phyloP scores from a whole-genome alignment of 176 grass and related monocot species.

The Miscanthus lutarioriparius region DNA sequence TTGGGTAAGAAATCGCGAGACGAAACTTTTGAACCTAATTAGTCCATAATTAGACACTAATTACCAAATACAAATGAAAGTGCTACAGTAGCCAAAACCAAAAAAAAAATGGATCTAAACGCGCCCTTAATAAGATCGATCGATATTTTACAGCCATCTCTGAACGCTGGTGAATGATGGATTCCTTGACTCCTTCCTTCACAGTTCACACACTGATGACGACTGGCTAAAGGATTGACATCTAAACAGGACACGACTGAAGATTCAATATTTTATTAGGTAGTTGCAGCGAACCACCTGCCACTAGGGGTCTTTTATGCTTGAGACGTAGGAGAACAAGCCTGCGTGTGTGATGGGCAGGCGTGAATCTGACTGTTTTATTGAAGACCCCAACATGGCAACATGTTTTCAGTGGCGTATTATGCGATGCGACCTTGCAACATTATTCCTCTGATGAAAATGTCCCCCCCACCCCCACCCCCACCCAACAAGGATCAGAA shows the following conservation, averaged over 20 bases:
- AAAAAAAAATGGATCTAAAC: too few relatives aligned
- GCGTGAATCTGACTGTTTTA: not conserved
- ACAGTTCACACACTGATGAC: not conserved
- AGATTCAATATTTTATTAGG: slow-evolving; percentile 4
- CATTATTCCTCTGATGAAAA: not conserved
- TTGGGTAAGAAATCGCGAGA: too few relatives aligned
- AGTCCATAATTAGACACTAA: too few relatives aligned
- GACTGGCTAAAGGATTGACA: not conserved
- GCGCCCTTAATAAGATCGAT: not conserved
- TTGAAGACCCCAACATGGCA: not conserved
- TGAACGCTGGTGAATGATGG: not conserved
- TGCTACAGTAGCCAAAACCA: too few relatives aligned
- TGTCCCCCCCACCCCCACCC: too few relatives aligned
- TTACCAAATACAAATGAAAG: too few relatives aligned
- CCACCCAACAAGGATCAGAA: too few relatives aligned
- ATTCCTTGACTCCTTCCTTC: not conserved
- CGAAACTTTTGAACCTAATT: too few relatives aligned
- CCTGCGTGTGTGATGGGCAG: slow-evolving; percentile 8
- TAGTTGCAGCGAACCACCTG: not conserved
- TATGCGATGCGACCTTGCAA: not conserved
- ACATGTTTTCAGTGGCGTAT: not conserved
- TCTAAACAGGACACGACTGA: not conserved
- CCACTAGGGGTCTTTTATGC: not conserved
- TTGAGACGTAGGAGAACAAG: slow-evolving; percentile 20
- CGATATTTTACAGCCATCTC: not conserved